These are phyloP conservation scores for Ailanthus altissimus DNA, from an alignment of 345 rosid species.

Conservation along the genomic window DNA sequence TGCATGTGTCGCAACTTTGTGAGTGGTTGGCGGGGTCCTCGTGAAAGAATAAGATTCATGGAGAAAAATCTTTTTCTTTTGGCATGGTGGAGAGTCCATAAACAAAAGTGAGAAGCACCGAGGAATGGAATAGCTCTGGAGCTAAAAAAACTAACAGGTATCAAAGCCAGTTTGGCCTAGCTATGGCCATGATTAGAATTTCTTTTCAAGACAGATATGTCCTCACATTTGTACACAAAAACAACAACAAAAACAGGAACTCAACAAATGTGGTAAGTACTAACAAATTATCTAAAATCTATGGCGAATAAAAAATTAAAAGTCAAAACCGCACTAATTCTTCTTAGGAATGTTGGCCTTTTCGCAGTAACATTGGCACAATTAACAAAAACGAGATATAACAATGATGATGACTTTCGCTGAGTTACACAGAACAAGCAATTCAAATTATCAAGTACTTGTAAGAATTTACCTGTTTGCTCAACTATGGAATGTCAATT, in stretches of 20 bases:
- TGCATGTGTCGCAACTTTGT: constrained; percentile 25
- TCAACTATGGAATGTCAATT: constrained; percentile 10
- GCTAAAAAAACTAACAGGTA: constrained; percentile 24
- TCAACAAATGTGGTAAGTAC: background rate
- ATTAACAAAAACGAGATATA: background rate
- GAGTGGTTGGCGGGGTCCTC: constrained; percentile 56
- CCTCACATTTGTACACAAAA: constrained; percentile 11
- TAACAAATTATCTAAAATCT: background rate
- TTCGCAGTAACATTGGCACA: background rate
- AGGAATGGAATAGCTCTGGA: constrained; percentile 28
- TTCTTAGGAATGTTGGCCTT: background rate
- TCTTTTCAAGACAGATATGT: constrained; percentile 25
- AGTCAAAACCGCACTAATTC: constrained; percentile 19
- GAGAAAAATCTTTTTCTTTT: constrained; percentile 22
- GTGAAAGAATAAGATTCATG: constrained; percentile 55
- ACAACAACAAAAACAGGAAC: background rate
- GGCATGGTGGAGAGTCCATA: constrained; percentile 53
- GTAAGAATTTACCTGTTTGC: background rate
- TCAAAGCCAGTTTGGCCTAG: constrained; percentile 21
- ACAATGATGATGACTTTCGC: constrained; percentile 18
- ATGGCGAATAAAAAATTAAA: background rate
- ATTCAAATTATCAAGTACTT: background rate
- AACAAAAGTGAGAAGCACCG: constrained; percentile 32
- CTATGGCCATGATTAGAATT: constrained; percentile 21
- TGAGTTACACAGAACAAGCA: background rate